A percentile compares a stretch with the other conserved stretches of the same genome.
Evolutionary conservation across 495 filamentous ascomycete genomes (phyloP).

Genomic region (Astrothelium macrocarpum): DNA sequence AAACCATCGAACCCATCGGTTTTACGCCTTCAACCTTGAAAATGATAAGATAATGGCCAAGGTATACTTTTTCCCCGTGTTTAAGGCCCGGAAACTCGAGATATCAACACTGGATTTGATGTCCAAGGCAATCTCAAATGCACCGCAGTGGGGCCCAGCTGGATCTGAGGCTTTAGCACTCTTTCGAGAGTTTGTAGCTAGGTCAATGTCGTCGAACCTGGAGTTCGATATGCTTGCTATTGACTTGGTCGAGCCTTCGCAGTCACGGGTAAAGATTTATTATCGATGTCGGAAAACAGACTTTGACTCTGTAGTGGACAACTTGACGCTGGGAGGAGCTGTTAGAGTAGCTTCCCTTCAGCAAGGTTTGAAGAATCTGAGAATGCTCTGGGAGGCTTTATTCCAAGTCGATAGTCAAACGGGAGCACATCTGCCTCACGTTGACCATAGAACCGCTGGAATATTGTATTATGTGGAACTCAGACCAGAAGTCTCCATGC

Average conservation of each 20-base stretch:
- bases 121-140: neutral
- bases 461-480: neutral
- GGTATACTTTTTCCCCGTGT: neutral
- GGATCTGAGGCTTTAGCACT: neutral
- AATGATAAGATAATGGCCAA: neutral
- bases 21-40: neutral
- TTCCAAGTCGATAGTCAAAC: neutral
- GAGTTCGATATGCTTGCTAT: conserved; percentile 1
- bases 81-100: neutral
- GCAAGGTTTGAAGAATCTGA: neutral
- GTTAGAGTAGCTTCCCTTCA: neutral
- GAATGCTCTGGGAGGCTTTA: neutral
- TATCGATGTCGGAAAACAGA: neutral
- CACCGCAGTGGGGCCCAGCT: neutral
- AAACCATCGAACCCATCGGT: neutral
- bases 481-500: neutral
- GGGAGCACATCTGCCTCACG: neutral
- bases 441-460: neutral
- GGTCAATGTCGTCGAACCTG: neutral
- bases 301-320: neutral
- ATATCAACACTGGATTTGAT: neutral
- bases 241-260: neutral
- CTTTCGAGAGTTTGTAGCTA: neutral
- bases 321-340: neutral
- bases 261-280: neutral